Percentiles rank a stretch among this genome's conserved stretches.
Evolutionary conservation across 352 stramenopile species (phyloP).

Genomic region (Phytopythium cucurbitacearum): DNA sequence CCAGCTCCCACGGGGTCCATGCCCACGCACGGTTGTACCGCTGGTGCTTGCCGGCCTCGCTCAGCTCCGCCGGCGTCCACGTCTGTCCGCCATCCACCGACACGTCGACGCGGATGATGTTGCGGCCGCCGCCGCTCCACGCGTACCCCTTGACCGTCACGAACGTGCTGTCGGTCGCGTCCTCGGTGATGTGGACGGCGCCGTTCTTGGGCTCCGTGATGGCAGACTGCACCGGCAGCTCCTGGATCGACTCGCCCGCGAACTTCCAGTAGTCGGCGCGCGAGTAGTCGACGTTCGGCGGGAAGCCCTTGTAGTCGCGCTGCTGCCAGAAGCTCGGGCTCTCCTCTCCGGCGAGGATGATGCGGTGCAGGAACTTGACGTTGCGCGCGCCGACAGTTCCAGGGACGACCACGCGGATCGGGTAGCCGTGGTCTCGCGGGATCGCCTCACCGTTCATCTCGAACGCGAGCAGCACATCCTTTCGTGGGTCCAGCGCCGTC

Average conservation of each 20-base stretch:
- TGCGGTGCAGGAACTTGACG: slow-evolving; percentile 96
- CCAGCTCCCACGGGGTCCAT: slow-evolving; percentile 95
- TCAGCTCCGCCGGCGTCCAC: slow-evolving; percentile 89
- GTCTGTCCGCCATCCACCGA: slow-evolving; percentile 92
- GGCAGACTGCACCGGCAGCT: slow-evolving; percentile 88
- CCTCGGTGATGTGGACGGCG: slow-evolving; percentile 35
- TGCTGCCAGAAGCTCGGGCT: slow-evolving; percentile 91
- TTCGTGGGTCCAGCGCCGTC: slow-evolving; percentile 92
- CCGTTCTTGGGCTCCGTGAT: slow-evolving; percentile 85
- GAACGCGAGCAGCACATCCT: slow-evolving; percentile 97
- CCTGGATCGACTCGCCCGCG: slow-evolving; percentile 87
- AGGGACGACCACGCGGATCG: slow-evolving; percentile 95
- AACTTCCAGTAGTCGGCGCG: slow-evolving; percentile 82
- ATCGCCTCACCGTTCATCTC: slow-evolving; percentile 97
- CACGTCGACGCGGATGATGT: slow-evolving; percentile 96
- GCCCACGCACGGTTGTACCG: slow-evolving; percentile 91
- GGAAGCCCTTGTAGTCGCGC: slow-evolving; percentile 90
- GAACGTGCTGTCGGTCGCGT: slow-evolving; percentile 55
- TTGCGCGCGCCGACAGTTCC: slow-evolving; percentile 93
- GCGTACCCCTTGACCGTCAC: slow-evolving; percentile 93
- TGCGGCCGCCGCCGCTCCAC: slow-evolving; percentile 92
- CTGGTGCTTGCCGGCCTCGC: slow-evolving; percentile 80
- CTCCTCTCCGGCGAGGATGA: slow-evolving; percentile 79
- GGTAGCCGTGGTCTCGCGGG: slow-evolving; percentile 95
- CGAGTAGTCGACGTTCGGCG: slow-evolving; percentile 84